Evolutionary conservation across 106 monocot species (phyloP).

Genomic region (Allium fistulosum): DNA sequence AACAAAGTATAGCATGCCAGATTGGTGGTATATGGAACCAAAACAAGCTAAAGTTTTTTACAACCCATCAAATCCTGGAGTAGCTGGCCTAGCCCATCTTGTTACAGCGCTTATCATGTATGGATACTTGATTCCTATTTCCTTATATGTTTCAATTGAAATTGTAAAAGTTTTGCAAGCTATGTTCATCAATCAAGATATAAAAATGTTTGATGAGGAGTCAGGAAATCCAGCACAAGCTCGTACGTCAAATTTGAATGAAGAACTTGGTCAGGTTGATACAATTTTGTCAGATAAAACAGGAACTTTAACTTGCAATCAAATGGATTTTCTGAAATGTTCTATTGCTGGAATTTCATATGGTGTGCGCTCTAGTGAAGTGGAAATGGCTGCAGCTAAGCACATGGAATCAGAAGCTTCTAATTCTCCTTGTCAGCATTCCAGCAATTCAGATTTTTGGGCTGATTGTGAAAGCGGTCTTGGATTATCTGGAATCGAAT

Average conservation of each 20-base stretch:
- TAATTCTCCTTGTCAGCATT: not conserved
- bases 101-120: constrained; percentile 90
- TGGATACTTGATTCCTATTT: constrained; percentile 95
- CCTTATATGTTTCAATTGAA: constrained; percentile 94
- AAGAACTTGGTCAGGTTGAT: constrained; percentile 95
- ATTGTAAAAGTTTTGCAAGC: constrained; percentile 92
- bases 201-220: constrained; percentile 90
- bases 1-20: constrained; percentile 65
- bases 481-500: constrained; percentile 41
- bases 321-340: constrained; percentile 98
- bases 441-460: constrained; percentile 14
- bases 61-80: constrained; percentile 43
- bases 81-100: constrained; percentile 75
- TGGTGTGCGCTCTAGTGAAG: constrained; percentile 78
- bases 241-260: constrained; percentile 89
- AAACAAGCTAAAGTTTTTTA: constrained; percentile 27
- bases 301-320: constrained; percentile 95
- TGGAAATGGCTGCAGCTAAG: constrained; percentile 84
- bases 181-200: constrained; percentile 87
- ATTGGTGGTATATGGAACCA: constrained; percentile 89
- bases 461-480: constrained; percentile 25
- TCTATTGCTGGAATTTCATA: constrained; percentile 89
- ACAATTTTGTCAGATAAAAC: constrained; percentile 92
- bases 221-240: constrained; percentile 72
- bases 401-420: constrained; percentile 57